These are phyloP conservation scores for Saturnispora dispora DNA, from an alignment of 805 yeast genomes.

Conservation along the genomic window DNA sequence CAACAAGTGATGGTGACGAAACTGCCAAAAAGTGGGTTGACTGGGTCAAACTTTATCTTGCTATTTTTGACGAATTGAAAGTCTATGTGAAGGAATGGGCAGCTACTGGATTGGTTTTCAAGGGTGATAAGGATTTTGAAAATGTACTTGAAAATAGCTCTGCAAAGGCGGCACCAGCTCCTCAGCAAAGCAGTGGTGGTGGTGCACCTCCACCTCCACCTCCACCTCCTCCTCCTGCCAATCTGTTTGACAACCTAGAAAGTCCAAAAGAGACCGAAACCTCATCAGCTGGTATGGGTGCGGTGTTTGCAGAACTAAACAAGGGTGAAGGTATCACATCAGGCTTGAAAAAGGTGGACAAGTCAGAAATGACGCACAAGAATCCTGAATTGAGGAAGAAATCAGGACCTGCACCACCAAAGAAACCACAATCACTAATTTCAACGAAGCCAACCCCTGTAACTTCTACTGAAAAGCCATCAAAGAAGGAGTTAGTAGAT, in stretches of 20 bases:
- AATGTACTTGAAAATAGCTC: conserved; percentile 31
- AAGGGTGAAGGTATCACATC: conserved; percentile 79
- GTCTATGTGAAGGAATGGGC: conserved; percentile 69
- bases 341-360: conserved; percentile 85
- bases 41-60: conserved; percentile 68
- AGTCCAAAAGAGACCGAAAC: conserved; percentile 19
- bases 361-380: conserved; percentile 88
- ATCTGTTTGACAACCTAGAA: conserved; percentile 41
- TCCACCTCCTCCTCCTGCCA: conserved; percentile 83
- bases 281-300: conserved; percentile 39
- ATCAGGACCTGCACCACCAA: conserved; percentile 68
- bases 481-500: conserved; percentile 65
- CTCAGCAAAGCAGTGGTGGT: conserved; percentile 16
- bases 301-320: conserved; percentile 86
- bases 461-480: conserved; percentile 31
- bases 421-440: conserved; percentile 63
- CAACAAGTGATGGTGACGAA: conserved; percentile 34
- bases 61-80: conserved; percentile 60
- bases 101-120: conserved; percentile 82
- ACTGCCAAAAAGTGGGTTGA: conserved; percentile 37
- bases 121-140: conserved; percentile 49
- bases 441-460: conserved; percentile 13
- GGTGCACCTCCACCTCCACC: conserved; percentile 33
- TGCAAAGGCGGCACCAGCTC: conserved; percentile 14
- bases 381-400: conserved; percentile 70